Percentiles rank a stretch among this genome's conserved stretches.
These are phyloP conservation scores for Aphanocladium album DNA, from an alignment of 2,329 filamentous ascomycete species.

Conservation along the genomic window DNA sequence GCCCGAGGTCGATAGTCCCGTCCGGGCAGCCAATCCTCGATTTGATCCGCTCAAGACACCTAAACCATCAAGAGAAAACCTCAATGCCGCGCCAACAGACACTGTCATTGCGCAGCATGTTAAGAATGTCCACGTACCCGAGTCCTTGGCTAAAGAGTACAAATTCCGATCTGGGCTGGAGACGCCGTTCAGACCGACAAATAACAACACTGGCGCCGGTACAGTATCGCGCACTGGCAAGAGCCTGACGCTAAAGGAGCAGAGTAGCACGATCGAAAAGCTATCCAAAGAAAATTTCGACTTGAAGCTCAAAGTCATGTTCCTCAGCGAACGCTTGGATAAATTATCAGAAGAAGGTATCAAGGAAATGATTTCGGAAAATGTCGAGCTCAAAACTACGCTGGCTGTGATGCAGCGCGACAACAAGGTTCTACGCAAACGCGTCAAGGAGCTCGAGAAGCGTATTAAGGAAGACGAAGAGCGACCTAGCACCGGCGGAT, in stretches of 20 bases:
- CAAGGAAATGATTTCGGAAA: constrained; percentile 97
- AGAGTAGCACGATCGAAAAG: constrained; percentile 94
- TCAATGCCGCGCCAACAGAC: constrained; percentile 66
- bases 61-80: constrained; percentile 49
- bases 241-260: constrained; percentile 88
- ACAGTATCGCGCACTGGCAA: constrained; percentile 53
- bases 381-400: constrained; percentile 89
- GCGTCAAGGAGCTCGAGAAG: constrained; percentile 82
- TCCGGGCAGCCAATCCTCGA: constrained; percentile 28
- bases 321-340: constrained; percentile 86
- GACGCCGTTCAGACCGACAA: constrained; percentile 54
- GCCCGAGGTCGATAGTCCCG: constrained; percentile 42
- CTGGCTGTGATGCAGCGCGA: constrained; percentile 87
- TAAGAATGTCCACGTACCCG: constrained; percentile 83
- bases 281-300: constrained; percentile 98
- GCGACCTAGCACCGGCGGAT: constrained; percentile 57
- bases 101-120: constrained; percentile 85
- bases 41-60: constrained; percentile 63
- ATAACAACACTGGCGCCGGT: constrained; percentile 37
- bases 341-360: constrained; percentile 93
- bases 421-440: constrained; percentile 74
- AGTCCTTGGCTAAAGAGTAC: constrained; percentile 82
- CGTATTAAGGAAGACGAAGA: constrained; percentile 63
- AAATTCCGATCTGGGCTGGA: constrained; percentile 65
- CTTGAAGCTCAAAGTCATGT: constrained; percentile 95